Conservation (phyloP, 495 filamentous ascomycete species). For the Daldinia vernicosa region DNA sequence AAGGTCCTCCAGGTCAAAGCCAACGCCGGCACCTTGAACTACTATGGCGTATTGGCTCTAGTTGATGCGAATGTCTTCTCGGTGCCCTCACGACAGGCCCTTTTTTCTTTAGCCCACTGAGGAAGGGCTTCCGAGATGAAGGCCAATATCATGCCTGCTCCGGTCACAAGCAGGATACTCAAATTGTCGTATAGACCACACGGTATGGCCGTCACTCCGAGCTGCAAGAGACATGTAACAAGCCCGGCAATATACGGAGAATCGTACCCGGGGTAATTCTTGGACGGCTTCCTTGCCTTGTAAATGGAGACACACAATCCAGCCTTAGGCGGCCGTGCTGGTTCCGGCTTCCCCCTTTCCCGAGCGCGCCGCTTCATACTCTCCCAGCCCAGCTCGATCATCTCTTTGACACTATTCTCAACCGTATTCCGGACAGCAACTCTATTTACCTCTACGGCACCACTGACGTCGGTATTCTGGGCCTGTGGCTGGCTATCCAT, state of each 20-base stretch:
- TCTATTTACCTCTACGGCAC: background rate
- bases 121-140: conserved; percentile 48
- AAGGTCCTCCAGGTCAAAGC: conserved; percentile 60
- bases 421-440: background rate
- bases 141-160: conserved; percentile 51
- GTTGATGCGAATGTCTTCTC: conserved; percentile 52
- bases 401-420: background rate
- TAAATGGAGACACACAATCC: conserved; percentile 17
- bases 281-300: conserved; percentile 1
- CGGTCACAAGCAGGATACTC: conserved; percentile 56
- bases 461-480: background rate
- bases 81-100: conserved; percentile 49
- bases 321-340: conserved; percentile 4
- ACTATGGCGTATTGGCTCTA: conserved; percentile 53
- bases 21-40: conserved; percentile 48
- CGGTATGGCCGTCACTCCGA: conserved; percentile 58
- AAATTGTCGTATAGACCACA: conserved; percentile 53
- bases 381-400: conserved; percentile 13
- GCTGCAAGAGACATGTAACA: conserved; percentile 46
- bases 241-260: conserved; percentile 4
- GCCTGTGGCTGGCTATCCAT: conserved; percentile 32
- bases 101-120: conserved; percentile 64
- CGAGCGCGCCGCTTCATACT: background rate
- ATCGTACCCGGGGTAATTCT: conserved; percentile 5
- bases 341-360: conserved; percentile 2